A percentile compares a stretch with the other conserved stretches of the same genome.
phyloP scores from a whole-genome alignment of 345 rosid species.

The Balakata baccata region DNA sequence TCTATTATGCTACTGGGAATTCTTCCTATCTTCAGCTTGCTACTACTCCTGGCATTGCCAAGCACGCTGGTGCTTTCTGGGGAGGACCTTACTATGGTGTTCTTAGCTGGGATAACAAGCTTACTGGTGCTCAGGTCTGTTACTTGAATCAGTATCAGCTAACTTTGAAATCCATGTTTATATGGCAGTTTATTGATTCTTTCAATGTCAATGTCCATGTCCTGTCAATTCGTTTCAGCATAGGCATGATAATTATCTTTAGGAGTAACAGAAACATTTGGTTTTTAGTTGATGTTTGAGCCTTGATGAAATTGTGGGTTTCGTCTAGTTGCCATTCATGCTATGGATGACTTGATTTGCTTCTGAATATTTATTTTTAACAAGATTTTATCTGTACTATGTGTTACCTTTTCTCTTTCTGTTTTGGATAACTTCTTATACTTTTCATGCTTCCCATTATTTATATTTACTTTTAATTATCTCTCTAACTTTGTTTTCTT shows the following conservation, averaged over 20 bases:
- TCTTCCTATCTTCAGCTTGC: slow-evolving; percentile 64
- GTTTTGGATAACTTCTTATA: too few relatives aligned
- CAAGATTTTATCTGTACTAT: background rate
- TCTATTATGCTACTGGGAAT: slow-evolving; percentile 92
- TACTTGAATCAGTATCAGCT: background rate
- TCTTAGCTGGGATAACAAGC: slow-evolving; percentile 98
- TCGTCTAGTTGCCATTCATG: background rate
- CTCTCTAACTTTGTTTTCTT: too few relatives aligned
- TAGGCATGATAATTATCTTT: background rate
- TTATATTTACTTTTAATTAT: too few relatives aligned
- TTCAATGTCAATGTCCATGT: background rate
- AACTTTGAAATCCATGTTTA: background rate
- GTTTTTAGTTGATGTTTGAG: background rate
- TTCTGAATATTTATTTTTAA: background rate
- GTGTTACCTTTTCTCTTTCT: background rate
- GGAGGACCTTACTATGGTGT: slow-evolving; percentile 83
- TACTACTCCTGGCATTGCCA: slow-evolving; percentile 65
- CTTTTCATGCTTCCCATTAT: too few relatives aligned
- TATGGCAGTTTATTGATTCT: background rate
- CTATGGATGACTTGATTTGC: background rate
- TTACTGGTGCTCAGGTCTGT: slow-evolving; percentile 86
- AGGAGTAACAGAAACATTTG: background rate
- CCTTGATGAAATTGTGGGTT: background rate
- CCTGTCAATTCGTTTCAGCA: background rate
- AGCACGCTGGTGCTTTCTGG: slow-evolving; percentile 90